Base-by-base conservation (phyloP, 1,139 yeast genomes). In the Debaryomyces sp. region DNA sequence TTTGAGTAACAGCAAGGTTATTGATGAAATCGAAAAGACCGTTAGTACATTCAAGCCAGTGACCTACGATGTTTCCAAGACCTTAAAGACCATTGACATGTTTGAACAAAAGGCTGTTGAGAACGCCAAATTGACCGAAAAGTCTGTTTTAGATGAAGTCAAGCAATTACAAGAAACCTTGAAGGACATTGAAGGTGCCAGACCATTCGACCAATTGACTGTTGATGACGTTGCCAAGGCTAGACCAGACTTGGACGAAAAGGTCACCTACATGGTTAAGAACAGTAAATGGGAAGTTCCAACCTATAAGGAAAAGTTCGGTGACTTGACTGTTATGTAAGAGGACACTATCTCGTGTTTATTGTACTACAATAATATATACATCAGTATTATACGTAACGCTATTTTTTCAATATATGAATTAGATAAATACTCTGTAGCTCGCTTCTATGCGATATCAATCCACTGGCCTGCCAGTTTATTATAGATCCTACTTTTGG, bases 251-350 rank as follows among this genome's bases (percentile, higher is more conserved):
- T 88, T 94, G 71, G 97, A 92, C 67, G 94, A 89, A 64, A 94
- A 94, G 87, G 97, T 92, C 62, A 82, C 80, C 66, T 90, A 90
- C 77, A 87, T 94, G 95, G 92, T 94, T 65, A 85, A 87, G 84
- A 87, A 91, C 82, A 97, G 97, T 75, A 89, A 89, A 79, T 92
- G 97, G 96, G 91, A 89, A 67, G 96, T 92, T 62, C 98, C 99
- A 63, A 97, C 97, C 64, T 94, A 94, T 85, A 87, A 88, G 77
- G 98, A 92, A 75, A 92, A 90, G 84, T 92, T 91, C 73, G 97
- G 97, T 72, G 90, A 89, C 73, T 84, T 91, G 77, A 89, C 94
- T 66, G 90, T 89, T 73, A 91, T 92, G 97, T 92, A 83, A 76
- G 38, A 18, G 36, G 9, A 23, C 43, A 22, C 24, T n/a, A 9